Conservation (phyloP, 2,329 filamentous ascomycete genomes). For the Aureobasidium mangrovei region DNA sequence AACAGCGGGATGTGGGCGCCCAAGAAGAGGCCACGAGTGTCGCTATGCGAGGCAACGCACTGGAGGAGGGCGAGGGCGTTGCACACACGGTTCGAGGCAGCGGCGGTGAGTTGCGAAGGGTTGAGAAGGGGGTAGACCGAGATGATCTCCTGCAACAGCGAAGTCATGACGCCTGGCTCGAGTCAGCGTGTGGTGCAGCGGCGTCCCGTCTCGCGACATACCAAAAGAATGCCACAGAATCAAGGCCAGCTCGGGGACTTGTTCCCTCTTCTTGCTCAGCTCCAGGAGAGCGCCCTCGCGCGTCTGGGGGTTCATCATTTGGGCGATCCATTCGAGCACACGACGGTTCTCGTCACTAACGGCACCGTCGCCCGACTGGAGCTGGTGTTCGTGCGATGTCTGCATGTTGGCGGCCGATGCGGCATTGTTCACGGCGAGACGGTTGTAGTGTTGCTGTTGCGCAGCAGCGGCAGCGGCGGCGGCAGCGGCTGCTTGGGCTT, state of each 20-base stretch:
- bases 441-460: constrained; percentile 30
- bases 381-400: constrained; percentile 8
- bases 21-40: constrained; percentile 86
- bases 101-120: constrained; percentile 90
- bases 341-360: constrained; percentile 73
- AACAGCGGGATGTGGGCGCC: constrained; percentile 94
- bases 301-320: constrained; percentile 77
- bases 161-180: constrained; percentile 87
- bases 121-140: constrained; percentile 96
- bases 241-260: constrained; percentile 89
- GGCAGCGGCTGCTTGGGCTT: constrained; percentile 35
- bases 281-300: constrained; percentile 88
- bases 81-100: constrained; percentile 95
- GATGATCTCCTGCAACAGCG: constrained; percentile 94
- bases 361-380: constrained; percentile 5
- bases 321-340: constrained; percentile 87
- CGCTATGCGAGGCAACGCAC: constrained; percentile 94
- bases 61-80: constrained; percentile 93
- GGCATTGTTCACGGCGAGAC: constrained; percentile 30
- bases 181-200: background rate
- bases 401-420: constrained; percentile 9
- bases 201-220: constrained; percentile 39
- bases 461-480: constrained; percentile 42
- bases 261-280: constrained; percentile 96
- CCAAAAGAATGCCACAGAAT: constrained; percentile 99